Percentiles rank a stretch among this genome's conserved stretches.
These are phyloP conservation scores for Hypoxylon fuscum DNA, from an alignment of 495 filamentous ascomycete species.

Conservation along the genomic window DNA sequence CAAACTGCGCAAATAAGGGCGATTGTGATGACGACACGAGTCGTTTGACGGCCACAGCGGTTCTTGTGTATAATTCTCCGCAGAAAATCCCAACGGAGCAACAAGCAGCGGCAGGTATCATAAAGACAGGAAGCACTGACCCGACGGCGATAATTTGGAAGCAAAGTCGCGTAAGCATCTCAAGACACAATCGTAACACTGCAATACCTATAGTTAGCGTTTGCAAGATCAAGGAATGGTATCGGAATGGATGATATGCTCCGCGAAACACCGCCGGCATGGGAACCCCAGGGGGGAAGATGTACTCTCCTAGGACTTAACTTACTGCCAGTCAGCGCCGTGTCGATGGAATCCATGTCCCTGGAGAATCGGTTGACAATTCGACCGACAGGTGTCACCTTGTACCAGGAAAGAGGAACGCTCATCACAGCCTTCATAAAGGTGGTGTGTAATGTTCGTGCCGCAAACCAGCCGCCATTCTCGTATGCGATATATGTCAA, in stretches of 20 bases:
- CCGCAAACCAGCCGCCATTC: conserved; percentile 56
- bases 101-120: conserved; percentile 53
- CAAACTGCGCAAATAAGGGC: conserved; percentile 61
- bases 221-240: neutral
- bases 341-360: conserved; percentile 59
- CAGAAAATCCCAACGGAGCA: conserved; percentile 53
- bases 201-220: conserved; percentile 1
- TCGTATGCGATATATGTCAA: conserved; percentile 48
- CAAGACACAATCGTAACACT: conserved; percentile 52
- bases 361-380: conserved; percentile 66
- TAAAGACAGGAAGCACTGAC: conserved; percentile 60
- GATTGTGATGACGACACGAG: conserved; percentile 56
- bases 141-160: conserved; percentile 57
- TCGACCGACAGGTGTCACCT: conserved; percentile 63
- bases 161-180: conserved; percentile 49
- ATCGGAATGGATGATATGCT: neutral
- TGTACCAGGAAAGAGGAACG: conserved; percentile 64
- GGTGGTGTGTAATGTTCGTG: conserved; percentile 54
- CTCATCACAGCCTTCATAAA: conserved; percentile 57
- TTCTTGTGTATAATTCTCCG: conserved; percentile 61
- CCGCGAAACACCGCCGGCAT: neutral
- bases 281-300: neutral
- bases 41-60: conserved; percentile 55
- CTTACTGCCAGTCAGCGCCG: conserved; percentile 45
- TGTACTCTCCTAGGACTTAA: neutral